These are phyloP conservation scores for Candida awuae DNA, from an alignment of 805 yeast species.

Conservation along the genomic window DNA sequence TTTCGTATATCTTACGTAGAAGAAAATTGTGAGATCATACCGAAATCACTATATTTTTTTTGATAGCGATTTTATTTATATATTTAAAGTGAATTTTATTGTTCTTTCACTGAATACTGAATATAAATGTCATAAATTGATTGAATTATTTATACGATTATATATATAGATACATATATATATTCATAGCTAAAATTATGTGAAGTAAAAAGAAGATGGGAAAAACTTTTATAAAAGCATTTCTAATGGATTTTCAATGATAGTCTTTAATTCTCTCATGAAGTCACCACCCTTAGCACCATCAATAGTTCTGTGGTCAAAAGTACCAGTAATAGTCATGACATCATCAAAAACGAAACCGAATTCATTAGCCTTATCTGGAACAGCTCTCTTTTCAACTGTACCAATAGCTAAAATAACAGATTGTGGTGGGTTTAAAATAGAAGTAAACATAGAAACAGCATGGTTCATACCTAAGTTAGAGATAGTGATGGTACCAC, in stretches of 20 bases:
- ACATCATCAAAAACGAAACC: conserved; percentile 91
- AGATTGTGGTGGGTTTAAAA: conserved; percentile 96
- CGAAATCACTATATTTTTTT: not conserved
- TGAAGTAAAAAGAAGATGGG: not conserved
- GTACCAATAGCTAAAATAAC: conserved; percentile 94
- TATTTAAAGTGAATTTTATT: no score
- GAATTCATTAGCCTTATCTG: conserved; percentile 81
- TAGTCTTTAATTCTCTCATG: conserved; percentile 84
- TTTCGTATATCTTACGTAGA: not conserved
- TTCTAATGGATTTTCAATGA: conserved; percentile 94
- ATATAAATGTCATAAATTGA: no score
- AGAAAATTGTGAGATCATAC: not conserved
- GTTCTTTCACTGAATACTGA: no score
- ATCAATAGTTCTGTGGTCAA: conserved; percentile 93
- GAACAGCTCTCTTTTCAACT: conserved; percentile 83
- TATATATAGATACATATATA: no score
- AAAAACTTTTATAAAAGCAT: conserved; percentile 61
- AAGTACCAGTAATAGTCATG: conserved; percentile 89
- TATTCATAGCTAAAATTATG: no score
- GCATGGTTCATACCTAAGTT: conserved; percentile 99
- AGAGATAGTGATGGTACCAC: conserved; percentile 97
- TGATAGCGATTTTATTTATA: no score
- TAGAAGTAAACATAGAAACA: conserved; percentile 86
- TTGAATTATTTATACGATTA: no score
- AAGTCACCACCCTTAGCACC: conserved; percentile 98